phyloP scores from a whole-genome alignment of 257 asterid genomes.

The Gentiana straminea region DNA sequence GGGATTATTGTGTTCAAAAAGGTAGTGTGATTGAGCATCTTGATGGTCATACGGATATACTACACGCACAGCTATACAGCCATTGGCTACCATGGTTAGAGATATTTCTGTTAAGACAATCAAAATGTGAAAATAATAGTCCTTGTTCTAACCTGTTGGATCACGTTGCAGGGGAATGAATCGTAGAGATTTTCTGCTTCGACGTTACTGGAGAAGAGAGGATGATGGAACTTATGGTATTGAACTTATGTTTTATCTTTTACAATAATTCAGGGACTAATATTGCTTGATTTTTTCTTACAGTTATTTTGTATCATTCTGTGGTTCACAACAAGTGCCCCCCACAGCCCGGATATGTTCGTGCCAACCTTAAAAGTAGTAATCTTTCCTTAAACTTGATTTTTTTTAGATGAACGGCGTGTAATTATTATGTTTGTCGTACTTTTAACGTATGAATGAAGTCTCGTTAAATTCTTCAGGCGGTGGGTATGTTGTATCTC shows the following conservation, averaged over 20 bases:
- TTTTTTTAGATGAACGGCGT: background rate
- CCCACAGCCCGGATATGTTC: conserved; percentile 68
- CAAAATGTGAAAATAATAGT: conserved; percentile 1
- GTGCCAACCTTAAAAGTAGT: conserved; percentile 94
- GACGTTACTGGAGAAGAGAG: conserved; percentile 97
- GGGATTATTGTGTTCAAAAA: conserved; percentile 76
- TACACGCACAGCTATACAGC: conserved; percentile 59
- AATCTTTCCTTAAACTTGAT: conserved; percentile 44
- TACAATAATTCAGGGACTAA: conserved; percentile 3
- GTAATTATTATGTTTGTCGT: no score
- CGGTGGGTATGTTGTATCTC: conserved; percentile 93
- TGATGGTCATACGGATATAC: conserved; percentile 82
- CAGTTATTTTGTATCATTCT: conserved; percentile 86
- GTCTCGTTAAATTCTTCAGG: conserved; percentile 30
- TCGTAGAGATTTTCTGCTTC: conserved; percentile 68
- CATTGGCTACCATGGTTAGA: conserved; percentile 90
- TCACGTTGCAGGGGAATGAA: conserved; percentile 60
- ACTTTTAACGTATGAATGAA: background rate
- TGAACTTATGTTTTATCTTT: background rate
- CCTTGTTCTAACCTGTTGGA: conserved; percentile 11
- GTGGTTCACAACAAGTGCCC: conserved; percentile 69
- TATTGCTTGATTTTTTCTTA: conserved; percentile 4
- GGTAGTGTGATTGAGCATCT: conserved; percentile 83
- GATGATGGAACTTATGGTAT: conserved; percentile 93
- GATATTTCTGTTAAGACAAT: conserved; percentile 9